Conservation (phyloP, 306 rosid species). For the Ziziphus jujuba region DNA sequence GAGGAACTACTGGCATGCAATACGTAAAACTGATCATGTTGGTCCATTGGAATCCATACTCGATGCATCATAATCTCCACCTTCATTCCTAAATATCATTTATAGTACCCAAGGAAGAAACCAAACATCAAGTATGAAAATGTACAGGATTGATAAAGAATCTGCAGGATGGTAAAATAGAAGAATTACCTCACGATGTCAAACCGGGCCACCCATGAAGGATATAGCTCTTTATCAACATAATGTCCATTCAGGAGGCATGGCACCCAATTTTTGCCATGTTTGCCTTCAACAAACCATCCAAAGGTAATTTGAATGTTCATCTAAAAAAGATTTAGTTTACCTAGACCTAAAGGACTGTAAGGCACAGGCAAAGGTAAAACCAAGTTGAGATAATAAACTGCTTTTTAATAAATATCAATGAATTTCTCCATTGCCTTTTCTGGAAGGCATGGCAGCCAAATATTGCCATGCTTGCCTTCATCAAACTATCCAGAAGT, state of each 20-base stretch:
- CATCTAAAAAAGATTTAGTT: no score
- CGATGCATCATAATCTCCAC: constrained; percentile 22
- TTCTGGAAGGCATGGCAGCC: no score
- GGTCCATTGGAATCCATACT: no score
- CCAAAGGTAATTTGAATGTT: not conserved
- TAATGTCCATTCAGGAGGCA: constrained; percentile 94
- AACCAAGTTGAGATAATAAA: no score
- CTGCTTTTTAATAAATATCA: no score
- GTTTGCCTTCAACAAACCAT: constrained; percentile 66
- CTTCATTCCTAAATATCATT: constrained; percentile 47
- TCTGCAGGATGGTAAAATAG: constrained; percentile 4
- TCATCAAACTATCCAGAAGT: no score
- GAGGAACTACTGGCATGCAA: no score
- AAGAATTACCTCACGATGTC: constrained; percentile 49
- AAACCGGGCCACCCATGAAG: constrained; percentile 81
- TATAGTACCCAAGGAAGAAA: constrained; percentile 19
- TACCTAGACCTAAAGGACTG: no score
- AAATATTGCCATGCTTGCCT: no score
- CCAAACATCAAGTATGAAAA: constrained; percentile 16
- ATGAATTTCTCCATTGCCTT: no score
- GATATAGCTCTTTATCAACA: constrained; percentile 51
- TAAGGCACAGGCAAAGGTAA: no score
- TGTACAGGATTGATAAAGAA: constrained; percentile 8
- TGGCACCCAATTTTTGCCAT: constrained; percentile 86
- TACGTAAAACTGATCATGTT: no score